Evolutionary conservation across 2,329 filamentous ascomycete genomes (phyloP).

Genomic region (Alternaria burnsii): DNA sequence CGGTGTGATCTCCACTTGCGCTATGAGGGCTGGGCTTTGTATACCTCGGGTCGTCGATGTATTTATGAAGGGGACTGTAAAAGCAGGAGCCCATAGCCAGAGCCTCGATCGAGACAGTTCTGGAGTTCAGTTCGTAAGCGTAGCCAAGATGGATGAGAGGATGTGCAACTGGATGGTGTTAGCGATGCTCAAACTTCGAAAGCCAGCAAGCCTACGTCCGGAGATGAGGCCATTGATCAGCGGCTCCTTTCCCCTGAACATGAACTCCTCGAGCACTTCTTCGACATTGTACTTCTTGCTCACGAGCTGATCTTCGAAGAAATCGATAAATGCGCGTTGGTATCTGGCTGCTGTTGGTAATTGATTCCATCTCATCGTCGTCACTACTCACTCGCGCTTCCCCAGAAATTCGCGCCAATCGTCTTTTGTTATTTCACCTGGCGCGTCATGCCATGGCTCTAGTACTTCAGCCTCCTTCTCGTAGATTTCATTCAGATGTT

Average conservation of each 20-base stretch:
- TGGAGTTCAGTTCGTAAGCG: slow-evolving; percentile 85
- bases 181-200: slow-evolving; percentile 8
- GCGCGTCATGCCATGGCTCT: slow-evolving; percentile 83
- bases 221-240: slow-evolving; percentile 81
- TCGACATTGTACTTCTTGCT: slow-evolving; percentile 84
- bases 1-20: slow-evolving; percentile 56
- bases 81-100: slow-evolving; percentile 72
- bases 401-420: slow-evolving; percentile 91
- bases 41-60: slow-evolving; percentile 76
- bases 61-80: slow-evolving; percentile 66
- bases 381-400: slow-evolving; percentile 65
- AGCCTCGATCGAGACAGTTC: slow-evolving; percentile 88
- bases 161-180: slow-evolving; percentile 72
- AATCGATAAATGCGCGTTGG: slow-evolving; percentile 91
- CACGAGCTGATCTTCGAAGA: slow-evolving; percentile 91
- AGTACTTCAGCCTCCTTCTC: slow-evolving; percentile 76
- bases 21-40: slow-evolving; percentile 68
- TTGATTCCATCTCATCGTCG: not conserved
- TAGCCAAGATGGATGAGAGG: slow-evolving; percentile 96
- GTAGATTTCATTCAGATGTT: slow-evolving; percentile 82
- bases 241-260: slow-evolving; percentile 78
- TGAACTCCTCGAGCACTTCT: slow-evolving; percentile 74
- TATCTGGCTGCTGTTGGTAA: slow-evolving; percentile 61
- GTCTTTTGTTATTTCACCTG: slow-evolving; percentile 79
- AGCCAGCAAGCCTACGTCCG: slow-evolving; percentile 68